Base-by-base conservation (phyloP, 495 filamentous ascomycete genomes). In the Penicillium coffeae region DNA sequence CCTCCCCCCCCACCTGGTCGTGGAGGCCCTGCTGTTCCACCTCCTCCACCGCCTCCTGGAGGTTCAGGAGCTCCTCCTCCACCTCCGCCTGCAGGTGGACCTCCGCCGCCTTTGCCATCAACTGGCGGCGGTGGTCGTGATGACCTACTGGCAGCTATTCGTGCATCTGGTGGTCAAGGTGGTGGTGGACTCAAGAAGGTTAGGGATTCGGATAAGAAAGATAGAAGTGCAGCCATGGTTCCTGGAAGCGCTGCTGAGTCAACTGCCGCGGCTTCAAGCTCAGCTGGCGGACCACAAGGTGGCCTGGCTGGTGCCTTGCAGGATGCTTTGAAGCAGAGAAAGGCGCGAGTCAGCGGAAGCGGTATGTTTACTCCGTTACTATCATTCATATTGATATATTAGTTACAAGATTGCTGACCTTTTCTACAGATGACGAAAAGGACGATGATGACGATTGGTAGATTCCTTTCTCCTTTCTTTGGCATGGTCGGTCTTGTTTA, bases 321-420 rank as follows among this genome's bases (percentile, higher is more conserved):
- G 48, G 82, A 81, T 45, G 88, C 86, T 38, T 69, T 92, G 50
- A 79, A 80, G 52, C 81, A 88, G 70, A 74, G 90, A 70, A 95
- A 95, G 72, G 79, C 86, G 70, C 92, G 90, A 75, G 90, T 95
- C 60, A 85, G 87, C 64, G 79, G 83, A 61, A 93, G 88, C 73
- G 90, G 90, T 96, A 85, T 80, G 89, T 85, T 40, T 42, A 38
- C 30, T 34, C 18, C 7, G 45, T 19, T 20, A n/a, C 33, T 35
- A 19, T 14, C 3, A 8, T 45, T 27, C 3, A 13, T 35, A 16
- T 32, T 25, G 20, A 42, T 15, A 18, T 14, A 2, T 34, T n/a
- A 38, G 21, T n/a, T n/a, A n/a, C n/a, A n/a, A n/a, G n/a, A n/a
- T n/a, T 46, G 19, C 60, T 64, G 51, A 66, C 60, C 51, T 50